Evolutionary conservation across 2,329 filamentous ascomycete genomes (phyloP).

Genomic region (Aspergillus alliaceus): DNA sequence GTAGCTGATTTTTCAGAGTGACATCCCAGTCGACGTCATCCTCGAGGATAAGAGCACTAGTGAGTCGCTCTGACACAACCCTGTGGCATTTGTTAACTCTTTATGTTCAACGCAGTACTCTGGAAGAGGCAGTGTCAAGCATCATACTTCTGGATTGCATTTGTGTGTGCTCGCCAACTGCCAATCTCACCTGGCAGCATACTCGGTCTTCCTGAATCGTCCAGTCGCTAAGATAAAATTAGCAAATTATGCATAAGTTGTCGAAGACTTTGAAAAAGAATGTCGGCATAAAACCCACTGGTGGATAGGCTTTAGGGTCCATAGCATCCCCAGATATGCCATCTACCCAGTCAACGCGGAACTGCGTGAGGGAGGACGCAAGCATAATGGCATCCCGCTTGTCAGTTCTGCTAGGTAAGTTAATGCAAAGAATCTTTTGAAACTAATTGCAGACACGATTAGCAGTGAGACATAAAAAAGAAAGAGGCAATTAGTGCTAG

Average conservation of each 20-base stretch:
- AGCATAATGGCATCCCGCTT: slow-evolving; percentile 4
- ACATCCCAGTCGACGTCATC: slow-evolving; percentile 43
- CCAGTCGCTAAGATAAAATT: neutral
- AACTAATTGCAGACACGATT: neutral
- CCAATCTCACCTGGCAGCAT: neutral
- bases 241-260: neutral
- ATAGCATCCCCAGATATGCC: neutral
- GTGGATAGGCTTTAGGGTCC: slow-evolving; percentile 1
- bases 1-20: slow-evolving; percentile 31
- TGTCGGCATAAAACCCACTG: neutral
- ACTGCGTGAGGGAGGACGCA: slow-evolving; percentile 3
- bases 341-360: slow-evolving; percentile 4
- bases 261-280: neutral
- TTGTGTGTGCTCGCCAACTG: slow-evolving; percentile 3
- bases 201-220: neutral
- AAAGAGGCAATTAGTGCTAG: neutral
- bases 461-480: neutral
- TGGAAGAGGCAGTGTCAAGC: neutral
- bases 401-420: slow-evolving; percentile 1
- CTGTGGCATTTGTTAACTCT: neutral
- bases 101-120: neutral
- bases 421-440: slow-evolving; percentile 1
- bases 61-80: neutral
- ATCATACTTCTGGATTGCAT: slow-evolving; percentile 3
- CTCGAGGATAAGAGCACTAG: slow-evolving; percentile 35